A percentile compares a stretch with the other conserved stretches of the same genome.
Evolutionary conservation across 2,329 filamentous ascomycete species (phyloP).

Genomic region (Penicillium sp.): DNA sequence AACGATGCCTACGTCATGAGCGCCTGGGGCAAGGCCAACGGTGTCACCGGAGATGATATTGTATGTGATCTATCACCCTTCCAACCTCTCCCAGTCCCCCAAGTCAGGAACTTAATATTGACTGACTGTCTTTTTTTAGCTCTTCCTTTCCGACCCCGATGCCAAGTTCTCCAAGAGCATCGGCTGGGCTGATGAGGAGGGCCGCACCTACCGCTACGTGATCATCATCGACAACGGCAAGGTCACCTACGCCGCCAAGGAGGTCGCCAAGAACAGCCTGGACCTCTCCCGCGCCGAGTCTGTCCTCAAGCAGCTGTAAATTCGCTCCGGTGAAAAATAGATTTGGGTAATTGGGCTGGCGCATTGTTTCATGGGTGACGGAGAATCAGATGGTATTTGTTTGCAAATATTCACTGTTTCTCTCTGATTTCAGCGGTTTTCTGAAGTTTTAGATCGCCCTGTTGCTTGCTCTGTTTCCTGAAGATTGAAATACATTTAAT

Average conservation of each 20-base stretch:
- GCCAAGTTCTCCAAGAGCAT: slow-evolving; percentile 73
- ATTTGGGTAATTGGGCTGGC: slow-evolving; percentile 15
- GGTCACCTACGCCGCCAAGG: slow-evolving; percentile 75
- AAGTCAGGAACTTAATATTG: background rate
- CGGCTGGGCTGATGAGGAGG: slow-evolving; percentile 70
- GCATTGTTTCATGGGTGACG: slow-evolving; percentile 10
- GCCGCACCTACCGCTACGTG: slow-evolving; percentile 75
- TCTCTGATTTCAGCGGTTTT: slow-evolving; percentile 6
- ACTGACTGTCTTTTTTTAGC: slow-evolving; percentile 37
- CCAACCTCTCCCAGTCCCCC: background rate
- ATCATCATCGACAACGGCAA: slow-evolving; percentile 81
- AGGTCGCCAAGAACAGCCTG: slow-evolving; percentile 49
- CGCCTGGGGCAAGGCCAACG: slow-evolving; percentile 87
- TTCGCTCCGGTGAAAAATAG: slow-evolving; percentile 1
- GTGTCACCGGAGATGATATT: slow-evolving; percentile 68
- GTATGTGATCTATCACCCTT: slow-evolving; percentile 40
- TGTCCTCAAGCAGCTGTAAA: slow-evolving; percentile 49
- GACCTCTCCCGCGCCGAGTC: slow-evolving; percentile 50
- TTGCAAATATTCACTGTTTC: slow-evolving; percentile 1
- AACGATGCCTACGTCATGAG: slow-evolving; percentile 88
- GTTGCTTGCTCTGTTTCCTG: slow-evolving; percentile 3
- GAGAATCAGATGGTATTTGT: background rate
- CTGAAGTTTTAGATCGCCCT: slow-evolving; percentile 9
- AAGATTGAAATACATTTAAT: slow-evolving; percentile 10
- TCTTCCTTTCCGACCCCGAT: slow-evolving; percentile 74